phyloP scores from a whole-genome alignment of 768 basidiomycete species.

The Sarcodon sp. region DNA sequence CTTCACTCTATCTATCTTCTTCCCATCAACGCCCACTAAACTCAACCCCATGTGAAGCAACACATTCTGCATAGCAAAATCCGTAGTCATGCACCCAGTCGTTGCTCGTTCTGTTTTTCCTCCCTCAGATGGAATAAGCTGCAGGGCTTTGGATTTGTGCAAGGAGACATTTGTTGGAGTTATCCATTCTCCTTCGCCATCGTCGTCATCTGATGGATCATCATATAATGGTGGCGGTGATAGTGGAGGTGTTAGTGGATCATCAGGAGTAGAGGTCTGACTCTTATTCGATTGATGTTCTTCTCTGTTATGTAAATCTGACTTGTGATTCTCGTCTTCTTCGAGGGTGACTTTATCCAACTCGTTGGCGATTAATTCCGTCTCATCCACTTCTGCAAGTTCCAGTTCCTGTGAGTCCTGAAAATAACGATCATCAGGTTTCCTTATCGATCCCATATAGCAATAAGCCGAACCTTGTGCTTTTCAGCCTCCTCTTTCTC shows the following conservation, averaged over 20 bases:
- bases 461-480: conserved; percentile 1
- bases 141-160: conserved; percentile 81
- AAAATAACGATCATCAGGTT: not conserved
- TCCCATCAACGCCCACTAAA: conserved; percentile 83
- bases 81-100: conserved; percentile 92
- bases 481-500: conserved; percentile 19
- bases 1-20: conserved; percentile 80
- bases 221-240: conserved; percentile 37
- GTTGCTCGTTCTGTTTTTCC: conserved; percentile 32
- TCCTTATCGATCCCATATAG: not conserved
- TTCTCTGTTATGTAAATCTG: no score
- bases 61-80: conserved; percentile 99
- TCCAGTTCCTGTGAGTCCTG: conserved; percentile 3
- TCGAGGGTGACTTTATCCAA: not conserved
- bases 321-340: not conserved
- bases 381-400: conserved; percentile 3
- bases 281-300: not conserved
- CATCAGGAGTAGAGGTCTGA: not conserved
- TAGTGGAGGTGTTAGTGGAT: conserved; percentile 2
- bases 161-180: conserved; percentile 76
- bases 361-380: not conserved
- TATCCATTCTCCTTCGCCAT: conserved; percentile 94
- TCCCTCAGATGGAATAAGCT: conserved; percentile 57
- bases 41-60: conserved; percentile 88
- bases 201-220: conserved; percentile 67